Conservation (phyloP, 495 filamentous ascomycete genomes). For the Xylaria acuta region DNA sequence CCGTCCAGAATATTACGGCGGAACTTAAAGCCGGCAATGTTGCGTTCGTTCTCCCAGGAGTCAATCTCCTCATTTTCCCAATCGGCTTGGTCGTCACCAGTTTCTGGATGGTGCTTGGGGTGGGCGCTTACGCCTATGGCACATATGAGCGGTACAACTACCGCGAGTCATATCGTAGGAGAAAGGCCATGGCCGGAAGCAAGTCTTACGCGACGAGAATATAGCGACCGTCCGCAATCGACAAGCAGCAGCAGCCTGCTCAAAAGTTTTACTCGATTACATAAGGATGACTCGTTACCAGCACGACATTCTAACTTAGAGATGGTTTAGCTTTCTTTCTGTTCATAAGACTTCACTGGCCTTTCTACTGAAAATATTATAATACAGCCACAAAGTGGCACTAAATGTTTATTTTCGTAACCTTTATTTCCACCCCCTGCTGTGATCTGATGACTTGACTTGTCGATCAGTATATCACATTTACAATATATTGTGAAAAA, state of each 20-base stretch:
- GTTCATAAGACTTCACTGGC: background rate
- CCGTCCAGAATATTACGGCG: constrained; percentile 43
- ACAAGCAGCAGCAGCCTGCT: background rate
- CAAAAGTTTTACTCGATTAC: background rate
- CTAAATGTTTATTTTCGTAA: constrained; percentile 1
- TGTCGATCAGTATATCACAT: background rate
- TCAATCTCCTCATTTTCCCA: constrained; percentile 70
- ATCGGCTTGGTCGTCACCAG: constrained; percentile 69
- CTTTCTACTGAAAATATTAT: background rate
- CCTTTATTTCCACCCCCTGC: background rate
- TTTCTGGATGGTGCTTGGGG: constrained; percentile 63
- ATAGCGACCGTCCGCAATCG: background rate
- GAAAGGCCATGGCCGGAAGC: constrained; percentile 48
- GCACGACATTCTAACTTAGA: background rate
- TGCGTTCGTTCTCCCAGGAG: constrained; percentile 71
- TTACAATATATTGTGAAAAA: background rate
- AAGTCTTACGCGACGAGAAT: constrained; percentile 22
- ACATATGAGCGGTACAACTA: constrained; percentile 68
- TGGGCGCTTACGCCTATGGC: constrained; percentile 64
- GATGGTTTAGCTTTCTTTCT: background rate
- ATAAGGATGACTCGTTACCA: background rate
- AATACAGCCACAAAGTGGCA: background rate
- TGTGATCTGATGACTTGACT: background rate
- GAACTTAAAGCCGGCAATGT: constrained; percentile 47
- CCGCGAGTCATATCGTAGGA: constrained; percentile 63